Evolutionary conservation across 345 rosid genomes (phyloP).

Genomic region (Abelmoschus esculentus): DNA sequence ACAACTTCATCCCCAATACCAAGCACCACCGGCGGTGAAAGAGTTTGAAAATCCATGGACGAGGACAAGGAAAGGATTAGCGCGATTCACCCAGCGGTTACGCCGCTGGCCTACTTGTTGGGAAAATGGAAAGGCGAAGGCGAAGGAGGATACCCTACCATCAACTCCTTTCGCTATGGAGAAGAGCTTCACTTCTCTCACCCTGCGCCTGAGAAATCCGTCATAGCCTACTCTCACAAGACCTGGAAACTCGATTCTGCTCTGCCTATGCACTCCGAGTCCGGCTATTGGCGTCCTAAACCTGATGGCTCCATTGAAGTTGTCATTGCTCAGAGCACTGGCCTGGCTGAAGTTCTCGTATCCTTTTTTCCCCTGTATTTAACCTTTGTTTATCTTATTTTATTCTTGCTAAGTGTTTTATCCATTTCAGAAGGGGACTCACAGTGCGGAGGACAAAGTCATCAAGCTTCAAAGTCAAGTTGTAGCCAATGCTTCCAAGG

Average conservation of each 20-base stretch:
- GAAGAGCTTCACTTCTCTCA: constrained; percentile 63
- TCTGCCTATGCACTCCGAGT: constrained; percentile 75
- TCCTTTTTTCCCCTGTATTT: background rate
- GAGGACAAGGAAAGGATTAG: background rate
- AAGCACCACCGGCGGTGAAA: background rate
- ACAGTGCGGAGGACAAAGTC: constrained; percentile 31
- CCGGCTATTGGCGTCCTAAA: constrained; percentile 65
- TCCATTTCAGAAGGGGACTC: constrained; percentile 43
- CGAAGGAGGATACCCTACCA: constrained; percentile 57
- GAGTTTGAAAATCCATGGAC: background rate
- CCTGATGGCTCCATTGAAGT: constrained; percentile 62
- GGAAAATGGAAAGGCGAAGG: constrained; percentile 83
- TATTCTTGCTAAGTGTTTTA: background rate
- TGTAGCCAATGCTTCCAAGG: constrained; percentile 79
- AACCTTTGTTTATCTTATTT: background rate
- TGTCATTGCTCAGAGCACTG: constrained; percentile 71
- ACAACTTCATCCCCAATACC: background rate
- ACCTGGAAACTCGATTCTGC: constrained; percentile 62
- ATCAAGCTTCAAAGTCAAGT: constrained; percentile 55
- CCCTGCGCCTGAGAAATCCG: constrained; percentile 51
- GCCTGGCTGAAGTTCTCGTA: constrained; percentile 69
- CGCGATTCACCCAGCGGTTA: constrained; percentile 44
- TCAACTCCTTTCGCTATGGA: constrained; percentile 49
- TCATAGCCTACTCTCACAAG: constrained; percentile 56
- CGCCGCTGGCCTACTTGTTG: constrained; percentile 44